Percentiles rank a stretch among this genome's conserved stretches.
Evolutionary conservation across 352 stramenopile genomes (phyloP).

Genomic region (Globisporangium uncinulatum): DNA sequence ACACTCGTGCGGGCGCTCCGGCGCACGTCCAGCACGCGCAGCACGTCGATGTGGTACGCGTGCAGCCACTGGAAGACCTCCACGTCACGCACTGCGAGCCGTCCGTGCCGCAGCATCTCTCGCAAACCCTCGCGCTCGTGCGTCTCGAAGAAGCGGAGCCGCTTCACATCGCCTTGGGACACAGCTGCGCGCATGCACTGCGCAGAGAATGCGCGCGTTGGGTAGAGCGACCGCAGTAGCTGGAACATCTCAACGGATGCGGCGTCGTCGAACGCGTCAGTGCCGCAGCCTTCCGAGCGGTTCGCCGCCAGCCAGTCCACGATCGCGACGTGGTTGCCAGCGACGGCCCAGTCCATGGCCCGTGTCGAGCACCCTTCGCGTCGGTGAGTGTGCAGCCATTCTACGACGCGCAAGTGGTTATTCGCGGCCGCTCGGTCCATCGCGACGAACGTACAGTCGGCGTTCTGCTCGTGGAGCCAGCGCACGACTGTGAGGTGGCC

Average conservation of each 20-base stretch:
- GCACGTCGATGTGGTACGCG: neutral
- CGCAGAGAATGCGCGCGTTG: neutral
- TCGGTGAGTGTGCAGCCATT: slow-evolving; percentile 11
- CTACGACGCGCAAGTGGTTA: slow-evolving; percentile 1
- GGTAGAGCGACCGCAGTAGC: slow-evolving; percentile 3
- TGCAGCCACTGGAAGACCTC: slow-evolving; percentile 10
- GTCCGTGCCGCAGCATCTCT: neutral
- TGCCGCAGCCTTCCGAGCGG: slow-evolving; percentile 7
- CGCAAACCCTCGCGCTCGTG: neutral
- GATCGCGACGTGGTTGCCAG: slow-evolving; percentile 4
- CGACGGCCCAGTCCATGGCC: slow-evolving; percentile 16
- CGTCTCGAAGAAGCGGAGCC: slow-evolving; percentile 5
- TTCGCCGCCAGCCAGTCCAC: slow-evolving; percentile 5
- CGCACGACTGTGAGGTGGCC: slow-evolving; percentile 1
- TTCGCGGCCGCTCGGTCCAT: slow-evolving; percentile 8
- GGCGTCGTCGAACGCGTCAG: slow-evolving; percentile 11
- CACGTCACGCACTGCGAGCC: neutral
- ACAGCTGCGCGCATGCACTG: slow-evolving; percentile 1
- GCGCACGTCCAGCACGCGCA: neutral
- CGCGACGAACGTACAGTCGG: neutral
- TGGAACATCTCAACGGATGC: slow-evolving; percentile 2
- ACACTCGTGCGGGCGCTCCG: neutral
- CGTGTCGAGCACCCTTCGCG: slow-evolving; percentile 12
- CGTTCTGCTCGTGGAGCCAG: slow-evolving; percentile 8
- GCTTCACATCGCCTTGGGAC: slow-evolving; percentile 2